phyloP scores from a whole-genome alignment of 495 filamentous ascomycete genomes.

The Cercophora sp. region DNA sequence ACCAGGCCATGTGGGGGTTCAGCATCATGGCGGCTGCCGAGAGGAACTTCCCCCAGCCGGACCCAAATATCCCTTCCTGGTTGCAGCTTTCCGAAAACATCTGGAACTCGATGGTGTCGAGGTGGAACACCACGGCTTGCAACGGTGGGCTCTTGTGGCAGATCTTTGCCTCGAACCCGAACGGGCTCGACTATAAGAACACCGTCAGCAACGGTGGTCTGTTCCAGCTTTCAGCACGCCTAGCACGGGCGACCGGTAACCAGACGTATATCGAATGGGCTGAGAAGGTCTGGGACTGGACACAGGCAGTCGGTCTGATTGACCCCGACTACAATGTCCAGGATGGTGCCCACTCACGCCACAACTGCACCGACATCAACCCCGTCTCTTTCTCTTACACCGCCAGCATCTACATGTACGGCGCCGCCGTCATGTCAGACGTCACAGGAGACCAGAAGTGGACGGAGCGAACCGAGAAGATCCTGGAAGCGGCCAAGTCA shows the following conservation, averaged over 20 bases:
- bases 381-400: slow-evolving; percentile 58
- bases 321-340: slow-evolving; percentile 47
- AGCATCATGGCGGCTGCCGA: slow-evolving; percentile 71
- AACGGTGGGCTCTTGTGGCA: slow-evolving; percentile 78
- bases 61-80: slow-evolving; percentile 54
- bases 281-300: slow-evolving; percentile 67
- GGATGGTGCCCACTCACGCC: slow-evolving; percentile 49
- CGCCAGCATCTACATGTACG: slow-evolving; percentile 61
- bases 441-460: slow-evolving; percentile 52
- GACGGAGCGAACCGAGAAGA: slow-evolving; percentile 44
- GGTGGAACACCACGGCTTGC: slow-evolving; percentile 69
- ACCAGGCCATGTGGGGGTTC: slow-evolving; percentile 80
- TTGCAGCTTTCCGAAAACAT: slow-evolving; percentile 50
- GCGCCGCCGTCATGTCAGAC: slow-evolving; percentile 63
- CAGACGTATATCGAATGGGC: slow-evolving; percentile 65
- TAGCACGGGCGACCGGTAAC: slow-evolving; percentile 63
- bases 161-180: slow-evolving; percentile 70
- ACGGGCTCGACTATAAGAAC: slow-evolving; percentile 71
- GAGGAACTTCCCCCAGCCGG: slow-evolving; percentile 63
- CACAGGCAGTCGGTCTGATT: slow-evolving; percentile 46
- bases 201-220: slow-evolving; percentile 64
- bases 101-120: slow-evolving; percentile 42
- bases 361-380: slow-evolving; percentile 46
- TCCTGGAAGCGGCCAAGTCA: slow-evolving; percentile 40
- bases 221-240: slow-evolving; percentile 65